Evolutionary conservation across 768 basidiomycete species (phyloP), one percentile per base, ranked within the genome.

Genomic region (Hypholoma sublateritium): DNA sequence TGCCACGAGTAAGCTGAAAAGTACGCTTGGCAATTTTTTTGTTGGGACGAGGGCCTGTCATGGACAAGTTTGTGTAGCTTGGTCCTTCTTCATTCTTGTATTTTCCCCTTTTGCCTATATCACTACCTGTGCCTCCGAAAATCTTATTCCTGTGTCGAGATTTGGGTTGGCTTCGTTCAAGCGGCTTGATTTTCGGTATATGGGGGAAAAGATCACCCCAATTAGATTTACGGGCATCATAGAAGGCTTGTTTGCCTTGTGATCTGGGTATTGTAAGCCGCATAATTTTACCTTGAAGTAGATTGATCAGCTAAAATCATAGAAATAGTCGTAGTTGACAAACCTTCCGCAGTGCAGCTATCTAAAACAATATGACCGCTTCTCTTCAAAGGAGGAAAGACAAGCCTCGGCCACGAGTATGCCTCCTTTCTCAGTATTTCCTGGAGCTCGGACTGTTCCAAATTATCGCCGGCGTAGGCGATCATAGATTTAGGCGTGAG

Each of bases 171-270:
- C 77, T 74, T 3, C 88, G 85, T 59, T 86, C 83, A 55, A 90
- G 84, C 0, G 89, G 85, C 5, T 77, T 66, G 66, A 90, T 92
- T 72, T 94, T 95, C 4, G 94, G 85, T 16, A 77, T 72, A 67
- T 98, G 95, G 19, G 97, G 97, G 72, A 98, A 98, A 21, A 93
- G 77, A 69, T 98, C 97, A 17, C 97, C 97, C 95, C 96, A 98
- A 9, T 72, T 73, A 0, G 91, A 87, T 74, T 98, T 98, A 35
- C 95, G 86, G 2, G 95, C 95, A 69, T 98, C 97, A 67, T 98
- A 94, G 68, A 86, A 99, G 0, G 84, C 81, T 65, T 98, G 95
- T 70, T 93, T 95, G n/a, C 95, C 95, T 73, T 95, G 95, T 2
- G 93, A 95, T 63, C 86, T 94, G 0, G 96, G 91, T 37, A 96